A percentile compares a stretch with the other conserved stretches of the same genome.
Conservation (phyloP, 257 asterid genomes). For the Scutellaria barbata region DNA sequence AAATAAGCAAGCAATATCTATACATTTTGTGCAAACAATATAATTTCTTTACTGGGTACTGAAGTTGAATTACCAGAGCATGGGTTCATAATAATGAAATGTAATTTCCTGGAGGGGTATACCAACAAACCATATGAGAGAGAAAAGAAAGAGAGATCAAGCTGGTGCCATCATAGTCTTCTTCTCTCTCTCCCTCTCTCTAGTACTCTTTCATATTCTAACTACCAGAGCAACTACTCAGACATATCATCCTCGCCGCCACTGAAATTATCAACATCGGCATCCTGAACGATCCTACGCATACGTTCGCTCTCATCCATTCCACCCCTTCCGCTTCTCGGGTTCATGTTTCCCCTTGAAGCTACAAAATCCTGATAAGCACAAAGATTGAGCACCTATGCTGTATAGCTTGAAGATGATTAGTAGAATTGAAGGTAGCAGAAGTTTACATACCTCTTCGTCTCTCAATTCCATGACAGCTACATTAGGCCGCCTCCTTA, state of each 20-base stretch:
- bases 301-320: conserved; percentile 46
- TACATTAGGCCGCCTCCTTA: conserved; percentile 63
- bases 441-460: conserved; percentile 50
- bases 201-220: conserved; percentile 16
- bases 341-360: conserved; percentile 46
- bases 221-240: conserved; percentile 48
- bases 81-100: neutral
- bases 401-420: neutral
- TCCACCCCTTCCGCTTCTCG: conserved; percentile 53
- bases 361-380: conserved; percentile 58
- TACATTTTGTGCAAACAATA: conserved; percentile 15
- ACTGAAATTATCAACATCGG: conserved; percentile 66
- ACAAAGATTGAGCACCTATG: conserved; percentile 11
- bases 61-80: conserved; percentile 9
- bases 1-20: neutral
- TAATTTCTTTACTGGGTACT: conserved; percentile 17
- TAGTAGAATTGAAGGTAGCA: neutral
- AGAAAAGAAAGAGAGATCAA: neutral
- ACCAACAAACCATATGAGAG: conserved; percentile 8
- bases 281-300: conserved; percentile 48
- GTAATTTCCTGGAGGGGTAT: conserved; percentile 7
- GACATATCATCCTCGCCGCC: conserved; percentile 76
- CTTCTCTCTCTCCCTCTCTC: neutral
- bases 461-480: conserved; percentile 65
- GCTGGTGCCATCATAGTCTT: conserved; percentile 4